These are phyloP conservation scores for Paramecium octaurelia DNA, from an alignment of 73 alveolate genomes.

Conservation along the genomic window DNA sequence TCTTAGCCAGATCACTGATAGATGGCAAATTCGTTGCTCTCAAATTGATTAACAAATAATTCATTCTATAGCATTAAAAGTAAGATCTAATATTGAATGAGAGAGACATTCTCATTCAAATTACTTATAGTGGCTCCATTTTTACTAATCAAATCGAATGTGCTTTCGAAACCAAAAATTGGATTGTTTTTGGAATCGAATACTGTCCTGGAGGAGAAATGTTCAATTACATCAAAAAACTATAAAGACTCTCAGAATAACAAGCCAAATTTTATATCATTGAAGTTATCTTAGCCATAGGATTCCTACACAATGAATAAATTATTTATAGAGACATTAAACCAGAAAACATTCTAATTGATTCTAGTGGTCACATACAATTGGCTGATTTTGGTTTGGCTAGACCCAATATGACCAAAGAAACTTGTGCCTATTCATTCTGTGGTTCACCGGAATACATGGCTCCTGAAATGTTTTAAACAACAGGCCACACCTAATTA, in stretches of 20 bases:
- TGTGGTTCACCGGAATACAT: constrained; percentile 79
- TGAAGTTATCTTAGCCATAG: constrained; percentile 61
- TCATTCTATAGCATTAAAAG: constrained; percentile 52
- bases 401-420: constrained; percentile 42
- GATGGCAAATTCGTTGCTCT: constrained; percentile 79
- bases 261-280: constrained; percentile 63
- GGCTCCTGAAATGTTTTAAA: constrained; percentile 73
- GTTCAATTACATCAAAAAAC: constrained; percentile 73
- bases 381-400: constrained; percentile 93
- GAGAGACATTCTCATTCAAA: constrained; percentile 40
- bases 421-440: constrained; percentile 60
- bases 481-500: constrained; percentile 61
- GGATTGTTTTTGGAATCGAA: constrained; percentile 71
- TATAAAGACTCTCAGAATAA: constrained; percentile 65
- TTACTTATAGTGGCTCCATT: constrained; percentile 33
- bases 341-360: constrained; percentile 82
- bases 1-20: constrained; percentile 68
- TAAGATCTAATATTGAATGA: constrained; percentile 53
- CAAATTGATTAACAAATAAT: constrained; percentile 67
- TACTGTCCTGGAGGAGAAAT: constrained; percentile 91
- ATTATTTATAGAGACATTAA: constrained; percentile 86
- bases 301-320: constrained; percentile 66
- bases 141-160: constrained; percentile 46
- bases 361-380: constrained; percentile 80
- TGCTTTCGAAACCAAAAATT: constrained; percentile 59